Conservation (phyloP, 768 basidiomycete genomes). For the Mycena capillaripes region DNA sequence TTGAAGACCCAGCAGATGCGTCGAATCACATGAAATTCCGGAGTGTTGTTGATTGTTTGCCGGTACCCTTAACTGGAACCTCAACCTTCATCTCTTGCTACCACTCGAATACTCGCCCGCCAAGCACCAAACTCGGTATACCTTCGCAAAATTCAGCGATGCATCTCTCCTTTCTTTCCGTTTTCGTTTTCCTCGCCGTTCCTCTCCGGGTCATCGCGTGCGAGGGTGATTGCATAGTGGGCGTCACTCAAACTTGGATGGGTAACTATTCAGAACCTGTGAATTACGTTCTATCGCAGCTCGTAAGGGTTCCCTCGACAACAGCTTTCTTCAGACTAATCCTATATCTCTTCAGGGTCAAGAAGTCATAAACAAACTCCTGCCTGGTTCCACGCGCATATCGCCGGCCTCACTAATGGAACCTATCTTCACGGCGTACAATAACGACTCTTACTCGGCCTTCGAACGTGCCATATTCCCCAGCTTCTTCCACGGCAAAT, state of each 20-base stretch:
- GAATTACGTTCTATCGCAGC: slow-evolving; percentile 49
- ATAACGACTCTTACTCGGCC: slow-evolving; percentile 55
- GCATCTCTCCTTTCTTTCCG: slow-evolving; percentile 35
- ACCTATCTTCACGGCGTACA: slow-evolving; percentile 64
- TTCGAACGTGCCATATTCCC: slow-evolving; percentile 76
- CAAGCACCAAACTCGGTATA: slow-evolving; percentile 9
- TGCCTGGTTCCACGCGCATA: slow-evolving; percentile 22
- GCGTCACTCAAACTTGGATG: slow-evolving; percentile 69
- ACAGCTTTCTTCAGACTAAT: not conserved
- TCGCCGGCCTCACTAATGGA: slow-evolving; percentile 51
- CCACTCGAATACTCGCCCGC: slow-evolving; percentile 18
- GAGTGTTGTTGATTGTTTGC: not conserved
- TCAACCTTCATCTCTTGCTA: not conserved
- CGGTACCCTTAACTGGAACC: not conserved
- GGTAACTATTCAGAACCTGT: slow-evolving; percentile 63
- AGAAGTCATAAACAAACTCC: no score
- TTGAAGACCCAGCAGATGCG: no score
- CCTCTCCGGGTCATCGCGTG: slow-evolving; percentile 66
- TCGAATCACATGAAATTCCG: no score
- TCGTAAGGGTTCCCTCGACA: slow-evolving; percentile 54
- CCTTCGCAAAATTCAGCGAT: slow-evolving; percentile 24
- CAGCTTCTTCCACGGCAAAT: slow-evolving; percentile 83
- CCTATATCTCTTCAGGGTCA: no score
- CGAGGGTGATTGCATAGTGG: slow-evolving; percentile 77
- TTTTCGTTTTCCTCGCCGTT: slow-evolving; percentile 44